These are phyloP conservation scores for Phaeophleospora eucalypticola DNA, from an alignment of 2,329 filamentous ascomycete genomes.

Conservation along the genomic window DNA sequence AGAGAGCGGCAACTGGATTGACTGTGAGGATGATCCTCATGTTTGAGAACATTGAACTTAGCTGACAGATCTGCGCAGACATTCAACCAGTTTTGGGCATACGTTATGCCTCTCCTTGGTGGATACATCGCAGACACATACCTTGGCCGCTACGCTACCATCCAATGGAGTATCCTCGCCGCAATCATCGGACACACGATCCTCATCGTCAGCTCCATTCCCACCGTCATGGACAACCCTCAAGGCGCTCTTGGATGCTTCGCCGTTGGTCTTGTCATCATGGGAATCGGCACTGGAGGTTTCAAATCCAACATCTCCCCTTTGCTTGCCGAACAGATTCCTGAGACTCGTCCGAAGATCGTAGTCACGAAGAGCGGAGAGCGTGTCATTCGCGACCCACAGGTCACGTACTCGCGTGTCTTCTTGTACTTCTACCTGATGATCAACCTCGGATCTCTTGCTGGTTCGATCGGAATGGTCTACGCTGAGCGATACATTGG, in stretches of 20 bases:
- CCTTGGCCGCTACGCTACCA: conserved; percentile 65
- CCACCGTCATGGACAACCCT: conserved; percentile 55
- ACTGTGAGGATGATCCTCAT: conserved; percentile 19
- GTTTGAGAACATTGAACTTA: no score
- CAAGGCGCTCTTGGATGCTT: conserved; percentile 60
- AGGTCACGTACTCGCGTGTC: conserved; percentile 45
- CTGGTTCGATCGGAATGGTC: conserved; percentile 58
- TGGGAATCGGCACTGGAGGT: conserved; percentile 70
- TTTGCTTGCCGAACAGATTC: conserved; percentile 47
- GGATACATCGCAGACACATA: conserved; percentile 62
- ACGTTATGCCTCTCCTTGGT: conserved; percentile 42
- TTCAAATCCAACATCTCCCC: conserved; percentile 72
- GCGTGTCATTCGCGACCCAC: conserved; percentile 45
- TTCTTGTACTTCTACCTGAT: conserved; percentile 65
- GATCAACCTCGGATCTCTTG: conserved; percentile 68
- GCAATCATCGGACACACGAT: conserved; percentile 65
- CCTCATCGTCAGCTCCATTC: conserved; percentile 61
- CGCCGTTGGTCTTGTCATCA: conserved; percentile 59
- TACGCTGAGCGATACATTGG: conserved; percentile 64
- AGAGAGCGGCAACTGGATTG: conserved; percentile 42
- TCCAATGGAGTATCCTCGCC: conserved; percentile 60
- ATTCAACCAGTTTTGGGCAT: conserved; percentile 49
- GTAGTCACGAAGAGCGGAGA: conserved; percentile 40
- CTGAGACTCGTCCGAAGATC: conserved; percentile 37
- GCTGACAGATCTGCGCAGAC: conserved; percentile 23